Evolutionary conservation across 2,329 filamentous ascomycete species (phyloP).

Genomic region (Uncinocarpus reesii): DNA sequence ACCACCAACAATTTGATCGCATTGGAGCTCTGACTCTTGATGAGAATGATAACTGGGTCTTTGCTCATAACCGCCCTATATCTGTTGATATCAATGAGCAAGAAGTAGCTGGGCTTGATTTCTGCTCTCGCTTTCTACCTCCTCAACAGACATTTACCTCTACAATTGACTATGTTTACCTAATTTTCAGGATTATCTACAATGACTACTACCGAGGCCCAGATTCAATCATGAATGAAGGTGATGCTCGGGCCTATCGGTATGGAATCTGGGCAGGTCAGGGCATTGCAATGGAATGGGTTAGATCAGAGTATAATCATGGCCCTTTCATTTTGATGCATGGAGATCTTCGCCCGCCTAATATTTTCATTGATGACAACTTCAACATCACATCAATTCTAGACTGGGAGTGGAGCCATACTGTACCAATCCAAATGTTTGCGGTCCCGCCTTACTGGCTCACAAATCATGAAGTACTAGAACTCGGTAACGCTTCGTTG

Average conservation of each 20-base stretch:
- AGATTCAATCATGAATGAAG: slow-evolving; percentile 9
- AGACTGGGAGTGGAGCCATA: slow-evolving; percentile 14
- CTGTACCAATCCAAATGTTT: slow-evolving; percentile 11
- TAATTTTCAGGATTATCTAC: neutral
- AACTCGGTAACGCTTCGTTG: neutral
- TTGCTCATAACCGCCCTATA: slow-evolving; percentile 8
- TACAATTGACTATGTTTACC: slow-evolving; percentile 11
- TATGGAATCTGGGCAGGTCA: slow-evolving; percentile 12
- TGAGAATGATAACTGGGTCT: slow-evolving; percentile 11
- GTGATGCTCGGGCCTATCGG: slow-evolving; percentile 13
- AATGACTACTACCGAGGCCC: neutral
- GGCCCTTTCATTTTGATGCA: slow-evolving; percentile 16
- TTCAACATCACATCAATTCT: slow-evolving; percentile 12
- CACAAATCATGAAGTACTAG: neutral
- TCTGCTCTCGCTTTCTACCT: slow-evolving; percentile 5
- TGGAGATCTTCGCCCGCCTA: slow-evolving; percentile 14
- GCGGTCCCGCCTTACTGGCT: slow-evolving; percentile 7
- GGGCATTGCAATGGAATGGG: slow-evolving; percentile 14
- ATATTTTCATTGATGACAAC: slow-evolving; percentile 13
- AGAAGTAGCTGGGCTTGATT: slow-evolving; percentile 7
- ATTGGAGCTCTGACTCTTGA: slow-evolving; percentile 10
- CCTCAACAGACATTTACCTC: slow-evolving; percentile 10
- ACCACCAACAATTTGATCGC: slow-evolving; percentile 9
- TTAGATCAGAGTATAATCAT: slow-evolving; percentile 9
- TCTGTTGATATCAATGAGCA: slow-evolving; percentile 10